These are phyloP conservation scores for Hemisphaericaspora nanyangensis DNA, from an alignment of 805 yeast genomes.

Conservation along the genomic window DNA sequence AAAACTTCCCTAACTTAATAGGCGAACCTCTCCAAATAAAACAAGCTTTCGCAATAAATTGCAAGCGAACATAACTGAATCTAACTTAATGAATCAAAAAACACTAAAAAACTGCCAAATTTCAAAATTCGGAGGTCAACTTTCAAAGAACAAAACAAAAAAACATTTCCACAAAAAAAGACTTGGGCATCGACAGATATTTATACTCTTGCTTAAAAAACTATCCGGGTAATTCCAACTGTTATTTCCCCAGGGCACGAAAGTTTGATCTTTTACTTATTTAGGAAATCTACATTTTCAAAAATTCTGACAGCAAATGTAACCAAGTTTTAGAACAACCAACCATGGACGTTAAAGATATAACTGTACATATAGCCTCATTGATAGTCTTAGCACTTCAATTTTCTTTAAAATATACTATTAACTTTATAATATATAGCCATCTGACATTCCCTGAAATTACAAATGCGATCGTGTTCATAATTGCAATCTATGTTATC, in stretches of 20 bases:
- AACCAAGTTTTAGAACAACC: no score
- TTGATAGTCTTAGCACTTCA: conserved; percentile 9
- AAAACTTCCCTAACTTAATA: conserved; percentile 36
- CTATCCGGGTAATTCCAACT: neutral
- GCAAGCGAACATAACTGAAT: neutral
- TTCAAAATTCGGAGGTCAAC: conserved; percentile 36
- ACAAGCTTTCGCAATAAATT: conserved; percentile 15
- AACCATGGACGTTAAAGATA: conserved; percentile 11
- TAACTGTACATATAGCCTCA: conserved; percentile 9
- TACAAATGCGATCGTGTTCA: conserved; percentile 12
- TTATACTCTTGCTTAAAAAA: no score
- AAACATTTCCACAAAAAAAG: no score
- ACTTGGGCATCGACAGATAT: no score
- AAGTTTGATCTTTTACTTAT: no score
- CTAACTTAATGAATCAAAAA: conserved; percentile 2
- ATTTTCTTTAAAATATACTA: conserved; percentile 8
- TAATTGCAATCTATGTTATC: conserved; percentile 14
- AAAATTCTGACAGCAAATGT: no score
- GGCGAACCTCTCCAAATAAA: conserved; percentile 24
- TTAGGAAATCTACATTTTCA: no score
- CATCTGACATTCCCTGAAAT: conserved; percentile 18
- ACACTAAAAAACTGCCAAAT: conserved; percentile 26
- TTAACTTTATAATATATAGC: conserved; percentile 9
- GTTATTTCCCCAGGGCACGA: no score
- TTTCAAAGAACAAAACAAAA: conserved; percentile 22